phyloP scores from a whole-genome alignment of 352 stramenopile species.

The Phytophthora cryptogea region DNA sequence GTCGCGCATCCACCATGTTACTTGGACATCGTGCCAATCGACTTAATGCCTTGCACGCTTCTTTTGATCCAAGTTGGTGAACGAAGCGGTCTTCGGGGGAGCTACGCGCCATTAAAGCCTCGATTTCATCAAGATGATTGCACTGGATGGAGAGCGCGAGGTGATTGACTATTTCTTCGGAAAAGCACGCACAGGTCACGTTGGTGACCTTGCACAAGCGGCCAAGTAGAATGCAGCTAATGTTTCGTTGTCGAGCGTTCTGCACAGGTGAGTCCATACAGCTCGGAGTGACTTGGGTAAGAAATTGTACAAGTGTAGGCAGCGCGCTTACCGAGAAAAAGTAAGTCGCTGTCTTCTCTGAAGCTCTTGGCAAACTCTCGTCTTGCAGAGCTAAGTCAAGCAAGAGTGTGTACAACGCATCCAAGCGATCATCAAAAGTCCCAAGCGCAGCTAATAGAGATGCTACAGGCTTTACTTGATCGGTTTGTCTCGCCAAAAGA shows the following conservation, averaged over 20 bases:
- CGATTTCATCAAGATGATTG: conserved; percentile 68
- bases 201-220: conserved; percentile 48
- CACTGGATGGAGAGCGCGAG: conserved; percentile 76
- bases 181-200: conserved; percentile 51
- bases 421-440: conserved; percentile 38
- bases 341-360: conserved; percentile 40
- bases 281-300: conserved; percentile 58
- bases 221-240: conserved; percentile 73
- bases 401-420: conserved; percentile 53
- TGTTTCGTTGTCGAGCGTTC: conserved; percentile 56
- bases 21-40: conserved; percentile 54
- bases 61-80: conserved; percentile 53
- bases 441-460: conserved; percentile 36
- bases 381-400: conserved; percentile 48
- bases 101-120: conserved; percentile 39
- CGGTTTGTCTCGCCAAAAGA: conserved; percentile 52
- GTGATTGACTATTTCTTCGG: conserved; percentile 63
- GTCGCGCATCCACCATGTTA: conserved; percentile 38
- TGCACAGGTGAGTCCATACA: conserved; percentile 60
- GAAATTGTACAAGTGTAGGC: conserved; percentile 48
- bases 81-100: conserved; percentile 42
- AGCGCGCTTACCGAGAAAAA: conserved; percentile 50
- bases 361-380: conserved; percentile 11
- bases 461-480: conserved; percentile 18
- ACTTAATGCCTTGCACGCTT: conserved; percentile 65